These are phyloP conservation scores for Pythium sukuiense DNA, from an alignment of 352 stramenopile species.

Conservation along the genomic window DNA sequence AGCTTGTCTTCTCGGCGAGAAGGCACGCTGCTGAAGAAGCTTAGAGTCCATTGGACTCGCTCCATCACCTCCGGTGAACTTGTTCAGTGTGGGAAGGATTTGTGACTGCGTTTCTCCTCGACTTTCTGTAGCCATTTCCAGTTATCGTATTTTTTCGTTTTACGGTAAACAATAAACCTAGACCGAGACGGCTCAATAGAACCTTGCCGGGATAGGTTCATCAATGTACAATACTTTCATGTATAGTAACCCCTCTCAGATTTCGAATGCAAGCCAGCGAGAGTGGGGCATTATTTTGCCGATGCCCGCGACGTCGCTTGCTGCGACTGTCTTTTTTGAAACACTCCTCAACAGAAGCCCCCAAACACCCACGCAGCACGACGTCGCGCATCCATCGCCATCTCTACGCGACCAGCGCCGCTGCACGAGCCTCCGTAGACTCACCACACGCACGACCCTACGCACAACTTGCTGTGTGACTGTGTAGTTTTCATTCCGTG, in stretches of 20 bases:
- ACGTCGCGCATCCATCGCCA: not conserved
- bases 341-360: slow-evolving; percentile 28
- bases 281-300: not conserved
- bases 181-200: no score
- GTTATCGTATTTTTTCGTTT: no score
- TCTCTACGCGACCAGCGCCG: not conserved
- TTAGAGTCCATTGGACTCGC: no score
- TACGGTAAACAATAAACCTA: no score
- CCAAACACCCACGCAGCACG: not conserved
- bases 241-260: not conserved
- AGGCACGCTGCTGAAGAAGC: no score
- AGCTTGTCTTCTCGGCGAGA: no score
- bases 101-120: no score
- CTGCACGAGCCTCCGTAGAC: not conserved
- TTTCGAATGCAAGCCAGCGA: not conserved
- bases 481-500: not conserved
- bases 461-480: not conserved
- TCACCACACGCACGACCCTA: not conserved
- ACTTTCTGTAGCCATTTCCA: no score
- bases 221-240: no score
- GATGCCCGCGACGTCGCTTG: slow-evolving; percentile 11
- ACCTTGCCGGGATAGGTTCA: no score
- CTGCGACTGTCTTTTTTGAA: slow-evolving; percentile 28
- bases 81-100: no score
- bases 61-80: no score